Evolutionary conservation across 352 stramenopile genomes (phyloP), one percentile per base, ranked within the genome.

Genomic region (Phytopythium montanum): DNA sequence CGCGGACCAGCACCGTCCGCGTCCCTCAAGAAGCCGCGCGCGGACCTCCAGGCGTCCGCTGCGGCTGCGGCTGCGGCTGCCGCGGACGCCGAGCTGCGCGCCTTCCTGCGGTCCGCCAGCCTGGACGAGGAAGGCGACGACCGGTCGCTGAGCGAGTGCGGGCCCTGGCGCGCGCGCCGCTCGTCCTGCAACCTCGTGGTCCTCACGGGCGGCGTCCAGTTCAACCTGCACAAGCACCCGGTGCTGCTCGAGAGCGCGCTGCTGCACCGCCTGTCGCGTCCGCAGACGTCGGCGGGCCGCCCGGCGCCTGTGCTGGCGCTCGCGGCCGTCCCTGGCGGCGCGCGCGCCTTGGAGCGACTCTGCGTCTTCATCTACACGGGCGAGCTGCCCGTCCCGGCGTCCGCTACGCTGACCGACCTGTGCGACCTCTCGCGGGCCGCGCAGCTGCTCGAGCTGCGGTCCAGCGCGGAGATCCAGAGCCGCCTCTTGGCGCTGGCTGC

Each of bases 151-250:
- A 77, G 63, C 57, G 79, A 91, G 56, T 88, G 76, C 68, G 59
- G 70, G 33, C 64, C 79, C 54, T 91, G 79, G 75, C 45, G 60
- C 25, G 56, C 65, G 6, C 69, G 78, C 12, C 66, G 73, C 10
- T 44, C 53, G 6, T 57, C 65, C 12, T 87, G 75, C 74, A 89
- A 91, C 66, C 64, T 91, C 16, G 66, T 89, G 31, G 79, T 91
- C 39, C 49, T 81, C 19, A 75, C 87, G 12, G 77, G 71, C 39
- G 78, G 78, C 58, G 73, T 56, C 13, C 77, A 88, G 61, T 91
- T 91, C 68, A 88, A 89, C 63, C 54, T 89, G 58, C 81, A 91
- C 68, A 87, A 86, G 46, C 69, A 80, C 51, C 79, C 79, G 26
- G 78, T 88, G 73, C 66, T 91, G 23, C 48, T 88, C 5, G 75